Evolutionary conservation across 805 yeast species (phyloP).

Genomic region (Lipomyces starkeyi): DNA sequence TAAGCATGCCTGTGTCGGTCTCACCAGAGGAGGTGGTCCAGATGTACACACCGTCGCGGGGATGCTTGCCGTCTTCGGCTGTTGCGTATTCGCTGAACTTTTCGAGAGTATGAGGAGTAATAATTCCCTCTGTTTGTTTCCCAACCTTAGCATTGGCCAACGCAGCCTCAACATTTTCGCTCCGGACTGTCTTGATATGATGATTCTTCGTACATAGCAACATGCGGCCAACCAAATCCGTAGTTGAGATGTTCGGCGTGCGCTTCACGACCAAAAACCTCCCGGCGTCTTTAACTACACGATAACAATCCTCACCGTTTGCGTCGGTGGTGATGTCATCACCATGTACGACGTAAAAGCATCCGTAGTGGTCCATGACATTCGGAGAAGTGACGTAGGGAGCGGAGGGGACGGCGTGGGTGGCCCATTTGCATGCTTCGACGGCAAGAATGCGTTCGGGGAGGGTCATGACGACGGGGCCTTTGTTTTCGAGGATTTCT

Average conservation of each 20-base stretch:
- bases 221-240: constrained; percentile 92
- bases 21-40: constrained; percentile 47
- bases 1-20: constrained; percentile 34
- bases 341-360: constrained; percentile 96
- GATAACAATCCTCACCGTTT: constrained; percentile 91
- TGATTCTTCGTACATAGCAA: constrained; percentile 65
- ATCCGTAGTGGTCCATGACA: constrained; percentile 73
- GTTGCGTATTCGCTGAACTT: constrained; percentile 64
- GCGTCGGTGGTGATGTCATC: constrained; percentile 98
- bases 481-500: constrained; percentile 81
- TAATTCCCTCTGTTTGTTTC: constrained; percentile 38
- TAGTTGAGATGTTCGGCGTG: constrained; percentile 92
- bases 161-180: constrained; percentile 17
- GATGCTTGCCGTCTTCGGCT: constrained; percentile 61
- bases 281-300: constrained; percentile 80
- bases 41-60: constrained; percentile 64
- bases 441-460: constrained; percentile 84
- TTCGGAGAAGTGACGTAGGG: constrained; percentile 92
- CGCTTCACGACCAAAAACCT: constrained; percentile 88
- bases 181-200: constrained; percentile 53
- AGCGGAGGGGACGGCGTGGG: constrained; percentile 71
- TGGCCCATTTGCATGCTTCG: constrained; percentile 88
- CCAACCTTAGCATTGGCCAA: constrained; percentile 6
- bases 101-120: constrained; percentile 48
- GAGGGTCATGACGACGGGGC: constrained; percentile 89